Conservation (phyloP, 2,329 filamentous ascomycete genomes). For the Akanthomyces dipterigenus region DNA sequence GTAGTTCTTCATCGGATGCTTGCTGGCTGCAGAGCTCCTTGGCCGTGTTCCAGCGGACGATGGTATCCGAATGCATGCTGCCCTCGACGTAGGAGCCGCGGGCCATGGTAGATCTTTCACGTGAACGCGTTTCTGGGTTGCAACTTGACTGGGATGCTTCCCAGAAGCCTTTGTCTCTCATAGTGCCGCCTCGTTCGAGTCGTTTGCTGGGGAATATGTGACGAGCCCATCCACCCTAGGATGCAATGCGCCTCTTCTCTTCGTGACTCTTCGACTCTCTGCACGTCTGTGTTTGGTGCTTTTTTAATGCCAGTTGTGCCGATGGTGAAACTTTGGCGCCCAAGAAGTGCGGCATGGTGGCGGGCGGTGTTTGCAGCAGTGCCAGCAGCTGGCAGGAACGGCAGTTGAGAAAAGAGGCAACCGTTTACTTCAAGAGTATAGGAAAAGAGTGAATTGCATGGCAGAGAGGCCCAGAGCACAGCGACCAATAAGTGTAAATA, state of each 20-base stretch:
- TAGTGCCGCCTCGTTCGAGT: constrained; percentile 44
- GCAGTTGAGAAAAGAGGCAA: neutral
- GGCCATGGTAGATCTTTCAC: constrained; percentile 14
- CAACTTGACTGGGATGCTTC: constrained; percentile 16
- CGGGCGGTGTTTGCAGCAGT: constrained; percentile 4
- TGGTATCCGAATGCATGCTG: constrained; percentile 23
- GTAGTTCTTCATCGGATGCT: neutral
- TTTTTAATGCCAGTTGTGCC: neutral
- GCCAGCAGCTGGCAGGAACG: neutral
- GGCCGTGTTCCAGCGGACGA: constrained; percentile 31
- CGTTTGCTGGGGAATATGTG: constrained; percentile 42
- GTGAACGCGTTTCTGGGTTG: constrained; percentile 6
- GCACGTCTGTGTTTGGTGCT: neutral
- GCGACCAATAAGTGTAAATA: neutral
- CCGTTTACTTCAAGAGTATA: neutral
- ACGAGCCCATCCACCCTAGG: constrained; percentile 35
- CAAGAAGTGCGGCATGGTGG: constrained; percentile 14
- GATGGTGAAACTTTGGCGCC: constrained; percentile 13
- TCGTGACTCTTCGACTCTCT: neutral
- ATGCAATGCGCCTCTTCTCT: constrained; percentile 16
- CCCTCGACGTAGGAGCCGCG: neutral
- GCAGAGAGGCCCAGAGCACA: neutral
- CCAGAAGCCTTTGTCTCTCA: constrained; percentile 27
- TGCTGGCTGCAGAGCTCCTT: constrained; percentile 18
- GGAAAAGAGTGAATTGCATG: neutral